Conservation (phyloP, 768 basidiomycete genomes). For the Russula sp. region DNA sequence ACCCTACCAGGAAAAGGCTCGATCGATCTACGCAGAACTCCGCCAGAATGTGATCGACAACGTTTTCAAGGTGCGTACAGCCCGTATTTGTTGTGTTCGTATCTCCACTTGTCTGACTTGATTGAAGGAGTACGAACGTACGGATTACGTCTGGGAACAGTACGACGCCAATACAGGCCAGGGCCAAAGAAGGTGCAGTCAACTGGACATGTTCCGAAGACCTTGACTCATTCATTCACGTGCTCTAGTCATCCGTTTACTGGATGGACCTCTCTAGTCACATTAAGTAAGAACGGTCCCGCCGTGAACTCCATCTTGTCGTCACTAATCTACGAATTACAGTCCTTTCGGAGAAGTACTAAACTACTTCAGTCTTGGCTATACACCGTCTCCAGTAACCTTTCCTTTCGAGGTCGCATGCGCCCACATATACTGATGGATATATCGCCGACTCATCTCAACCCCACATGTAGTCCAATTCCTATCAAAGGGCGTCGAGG, state of each 20-base stretch:
- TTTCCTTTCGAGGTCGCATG: neutral
- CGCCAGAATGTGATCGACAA: slow-evolving; percentile 81
- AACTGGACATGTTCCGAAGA: neutral
- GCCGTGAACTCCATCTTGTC: neutral
- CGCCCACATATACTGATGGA: neutral
- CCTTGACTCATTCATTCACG: slow-evolving; percentile 8
- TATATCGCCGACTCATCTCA: neutral
- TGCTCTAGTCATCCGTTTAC: slow-evolving; percentile 83
- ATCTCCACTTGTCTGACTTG: neutral
- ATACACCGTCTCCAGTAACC: neutral
- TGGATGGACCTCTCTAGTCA: slow-evolving; percentile 89
- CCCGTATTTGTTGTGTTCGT: neutral
- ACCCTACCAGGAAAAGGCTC: slow-evolving; percentile 71
- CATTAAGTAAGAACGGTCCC: slow-evolving; percentile 62
- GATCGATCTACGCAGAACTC: slow-evolving; percentile 71
- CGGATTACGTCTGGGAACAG: slow-evolving; percentile 97
- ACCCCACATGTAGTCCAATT: neutral
- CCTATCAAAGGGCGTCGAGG: neutral
- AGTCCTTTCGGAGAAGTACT: slow-evolving; percentile 71
- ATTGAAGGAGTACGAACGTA: slow-evolving; percentile 77
- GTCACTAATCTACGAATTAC: slow-evolving; percentile 16
- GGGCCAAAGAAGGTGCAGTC: slow-evolving; percentile 71
- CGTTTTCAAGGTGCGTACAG: slow-evolving; percentile 49
- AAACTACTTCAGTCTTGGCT: slow-evolving; percentile 14
- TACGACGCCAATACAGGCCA: slow-evolving; percentile 81